Base-by-base conservation (phyloP, 2,329 filamentous ascomycete genomes). In the Graphilbum sp. region DNA sequence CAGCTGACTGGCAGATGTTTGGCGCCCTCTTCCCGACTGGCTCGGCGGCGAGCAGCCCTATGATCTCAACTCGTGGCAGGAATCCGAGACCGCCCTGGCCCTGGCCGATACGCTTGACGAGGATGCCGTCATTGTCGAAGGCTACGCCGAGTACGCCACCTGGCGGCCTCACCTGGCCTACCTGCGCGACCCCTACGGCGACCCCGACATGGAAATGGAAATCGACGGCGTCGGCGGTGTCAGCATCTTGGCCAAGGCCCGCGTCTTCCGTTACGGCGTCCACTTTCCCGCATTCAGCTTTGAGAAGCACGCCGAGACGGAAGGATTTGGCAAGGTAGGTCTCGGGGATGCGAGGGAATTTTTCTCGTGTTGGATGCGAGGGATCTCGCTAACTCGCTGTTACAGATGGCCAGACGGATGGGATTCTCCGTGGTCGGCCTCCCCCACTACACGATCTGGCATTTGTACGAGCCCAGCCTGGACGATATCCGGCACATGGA, bases 151-250 rank as follows among this genome's bases (percentile, higher is more conserved):
- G 62, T 98, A 98, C 56, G 90, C 90, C 17, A 98, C 90, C 2
- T 98, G 90, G 90, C 72, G 90, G 46, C 90, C 90, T 32, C 90
- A 98, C 68, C 67, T 98, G 52, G 90, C 90, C 32, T 98, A 98
- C 55, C 72, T 98, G 8, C 80, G 90, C 42, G 90, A 98, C 54
- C 90, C 90, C 2, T 96, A 93, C 51, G 90, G 90, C 30, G 90
- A 98, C 53, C 88, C 88, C 17, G 90, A 98, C 54, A 95, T 96
- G 79, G 90, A 98, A 56, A 96, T 98, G 90, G 90, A 98, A 52
- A 88, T 98, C 49, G 90, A 98, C 50, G 90, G 90, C 47, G 87
- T 98, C 34, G 88, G 90, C 36, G 90, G 90, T 60, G 90, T 98
- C 49, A 95, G 86, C 61, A 98, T 98, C 51, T 61, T 98, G 49